Base-by-base conservation (phyloP, 495 filamentous ascomycete species). In the Aspergillus leporis region DNA sequence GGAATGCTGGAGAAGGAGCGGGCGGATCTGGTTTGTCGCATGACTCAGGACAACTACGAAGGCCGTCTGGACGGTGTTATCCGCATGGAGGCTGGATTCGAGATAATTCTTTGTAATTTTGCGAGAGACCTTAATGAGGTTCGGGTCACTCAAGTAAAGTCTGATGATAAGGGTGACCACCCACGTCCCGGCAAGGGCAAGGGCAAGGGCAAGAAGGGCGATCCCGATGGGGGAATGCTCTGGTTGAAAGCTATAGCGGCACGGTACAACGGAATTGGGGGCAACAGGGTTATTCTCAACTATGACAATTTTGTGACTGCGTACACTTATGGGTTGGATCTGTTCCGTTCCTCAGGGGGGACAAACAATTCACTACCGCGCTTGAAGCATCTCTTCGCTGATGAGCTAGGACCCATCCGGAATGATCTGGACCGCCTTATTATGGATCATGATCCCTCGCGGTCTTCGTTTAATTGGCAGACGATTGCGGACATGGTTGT, bases 51-150 rank as follows among this genome's bases (percentile, higher is more conserved):
- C 5, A 54, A 75, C 12, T 87, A 79, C 81, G 70, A 76, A 0
- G 75, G 63, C 34, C 71, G 73, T 0, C 74, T 88, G 41, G 81
- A 88, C 51, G 87, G 87, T 0, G 61, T 89, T 19, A 61, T 90
- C 1, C 79, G 86, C 16, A 88, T 87, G 83, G 87, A 90, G 59
- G 81, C 80, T 28, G 87, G 87, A 0, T 89, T 89, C 53, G 87
- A 89, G 68, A 72, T 90, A 41, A 87, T 90, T 47, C 70, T 87
- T n/a, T 90, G 87, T 66, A 67, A 83, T 32, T 89, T 89, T 55
- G 69, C 70, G 43, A 67, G 81, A 18, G 72, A 73, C 51, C 38
- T 76, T 19, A 68, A 77, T 23, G 59, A 55, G 1, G 46, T 73
- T 2, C 63, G 70, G 0, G 71, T 73, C 6, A 67, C 62, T 6